These are phyloP conservation scores for Hippophae gyantsensis DNA, from an alignment of 306 rosid genomes.

Conservation along the genomic window DNA sequence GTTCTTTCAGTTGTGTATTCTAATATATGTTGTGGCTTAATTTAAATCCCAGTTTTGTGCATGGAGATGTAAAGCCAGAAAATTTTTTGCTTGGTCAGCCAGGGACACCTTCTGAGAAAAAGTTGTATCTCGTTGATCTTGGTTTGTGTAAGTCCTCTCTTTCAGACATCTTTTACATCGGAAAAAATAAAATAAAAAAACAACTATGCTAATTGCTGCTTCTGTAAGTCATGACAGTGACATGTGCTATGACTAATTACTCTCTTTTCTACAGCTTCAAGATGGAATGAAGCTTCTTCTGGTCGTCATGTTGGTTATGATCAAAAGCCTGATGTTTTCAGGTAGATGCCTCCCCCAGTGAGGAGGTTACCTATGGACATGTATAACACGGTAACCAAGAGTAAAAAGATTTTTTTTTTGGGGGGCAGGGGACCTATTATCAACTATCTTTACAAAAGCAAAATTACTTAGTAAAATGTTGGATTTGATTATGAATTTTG, in stretches of 20 bases:
- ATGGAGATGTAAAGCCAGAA: constrained; percentile 35
- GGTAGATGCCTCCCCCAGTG: constrained; percentile 12
- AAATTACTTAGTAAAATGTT: too few relatives aligned
- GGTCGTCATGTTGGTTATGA: constrained; percentile 33
- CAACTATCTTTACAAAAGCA: background rate
- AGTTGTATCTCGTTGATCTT: constrained; percentile 32
- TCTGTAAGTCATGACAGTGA: background rate
- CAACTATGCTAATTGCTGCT: background rate
- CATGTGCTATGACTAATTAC: background rate
- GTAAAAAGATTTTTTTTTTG: background rate
- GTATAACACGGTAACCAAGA: constrained; percentile 1
- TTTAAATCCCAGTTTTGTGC: constrained; percentile 24
- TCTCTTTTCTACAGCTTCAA: constrained; percentile 20
- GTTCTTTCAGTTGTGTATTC: background rate
- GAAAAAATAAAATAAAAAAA: background rate
- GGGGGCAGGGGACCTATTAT: background rate
- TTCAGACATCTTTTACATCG: background rate
- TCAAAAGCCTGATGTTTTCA: constrained; percentile 34
- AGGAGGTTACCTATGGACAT: background rate
- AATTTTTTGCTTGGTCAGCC: constrained; percentile 31
- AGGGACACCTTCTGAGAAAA: constrained; percentile 26
- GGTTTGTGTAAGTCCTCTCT: constrained; percentile 25
- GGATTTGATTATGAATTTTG: too few relatives aligned
- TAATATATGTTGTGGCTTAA: background rate
- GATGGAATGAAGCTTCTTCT: constrained; percentile 27